phyloP scores from a whole-genome alignment of 495 filamentous ascomycete genomes.

The Penicillium tannophilum region DNA sequence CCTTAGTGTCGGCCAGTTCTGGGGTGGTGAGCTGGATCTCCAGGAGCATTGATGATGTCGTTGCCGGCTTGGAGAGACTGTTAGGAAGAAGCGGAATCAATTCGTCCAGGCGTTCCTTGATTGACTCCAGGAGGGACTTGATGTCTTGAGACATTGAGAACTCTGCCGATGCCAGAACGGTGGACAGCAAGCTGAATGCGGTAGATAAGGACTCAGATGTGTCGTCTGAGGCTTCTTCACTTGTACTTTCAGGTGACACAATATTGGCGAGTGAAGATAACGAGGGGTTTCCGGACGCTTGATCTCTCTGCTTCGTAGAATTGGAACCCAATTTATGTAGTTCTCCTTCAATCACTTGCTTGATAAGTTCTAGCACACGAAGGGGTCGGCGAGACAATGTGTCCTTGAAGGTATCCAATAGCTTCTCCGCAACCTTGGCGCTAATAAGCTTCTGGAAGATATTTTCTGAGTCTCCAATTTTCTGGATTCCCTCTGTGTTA shows the following conservation, averaged over 20 bases:
- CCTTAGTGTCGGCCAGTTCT: slow-evolving; percentile 46
- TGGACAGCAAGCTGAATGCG: slow-evolving; percentile 68
- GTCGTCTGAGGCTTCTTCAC: slow-evolving; percentile 34
- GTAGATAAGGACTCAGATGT: slow-evolving; percentile 52
- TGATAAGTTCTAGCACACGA: slow-evolving; percentile 63
- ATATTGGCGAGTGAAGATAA: slow-evolving; percentile 44
- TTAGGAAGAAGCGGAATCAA: slow-evolving; percentile 40
- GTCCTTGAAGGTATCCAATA: slow-evolving; percentile 67
- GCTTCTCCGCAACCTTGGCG: slow-evolving; percentile 65
- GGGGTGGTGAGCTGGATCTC: slow-evolving; percentile 59
- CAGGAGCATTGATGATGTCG: slow-evolving; percentile 58
- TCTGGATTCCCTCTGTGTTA: neutral
- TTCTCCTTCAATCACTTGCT: slow-evolving; percentile 56
- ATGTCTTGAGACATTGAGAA: slow-evolving; percentile 56
- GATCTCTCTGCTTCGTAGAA: slow-evolving; percentile 5
- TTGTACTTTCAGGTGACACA: slow-evolving; percentile 22
- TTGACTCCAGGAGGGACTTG: slow-evolving; percentile 43
- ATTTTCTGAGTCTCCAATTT: slow-evolving; percentile 37
- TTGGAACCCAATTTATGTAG: slow-evolving; percentile 19
- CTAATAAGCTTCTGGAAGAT: slow-evolving; percentile 55
- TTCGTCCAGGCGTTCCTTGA: slow-evolving; percentile 55
- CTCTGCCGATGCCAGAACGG: slow-evolving; percentile 63
- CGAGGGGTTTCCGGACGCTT: slow-evolving; percentile 30
- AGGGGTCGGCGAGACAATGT: slow-evolving; percentile 65
- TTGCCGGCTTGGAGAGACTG: slow-evolving; percentile 40